A percentile compares a stretch with the other conserved stretches of the same genome.
Evolutionary conservation across 2,329 filamentous ascomycete genomes (phyloP).

Genomic region (Arthrobotrys musiformis): DNA sequence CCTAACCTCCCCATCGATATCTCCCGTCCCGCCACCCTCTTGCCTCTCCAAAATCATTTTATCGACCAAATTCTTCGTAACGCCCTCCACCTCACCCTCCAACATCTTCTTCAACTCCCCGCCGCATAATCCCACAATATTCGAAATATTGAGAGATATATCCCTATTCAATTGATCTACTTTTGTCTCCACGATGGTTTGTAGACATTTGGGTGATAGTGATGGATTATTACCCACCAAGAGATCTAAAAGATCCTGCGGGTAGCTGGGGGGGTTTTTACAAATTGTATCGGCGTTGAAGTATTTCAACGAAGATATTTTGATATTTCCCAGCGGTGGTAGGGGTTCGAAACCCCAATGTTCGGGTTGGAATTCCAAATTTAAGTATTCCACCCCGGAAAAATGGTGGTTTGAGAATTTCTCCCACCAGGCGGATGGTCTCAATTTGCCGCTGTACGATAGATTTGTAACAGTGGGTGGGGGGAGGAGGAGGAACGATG

Average conservation of each 20-base stretch:
- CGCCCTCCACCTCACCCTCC: not conserved
- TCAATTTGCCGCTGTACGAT: not conserved
- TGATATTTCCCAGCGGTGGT: not conserved
- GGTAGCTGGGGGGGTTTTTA: not conserved
- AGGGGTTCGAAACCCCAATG: too few relatives aligned
- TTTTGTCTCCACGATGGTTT: not conserved
- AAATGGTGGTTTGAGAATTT: not conserved
- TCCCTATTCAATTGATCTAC: too few relatives aligned
- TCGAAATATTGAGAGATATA: not conserved
- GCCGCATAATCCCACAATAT: not conserved
- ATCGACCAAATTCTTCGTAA: not conserved
- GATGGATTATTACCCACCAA: not conserved
- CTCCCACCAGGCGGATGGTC: not conserved
- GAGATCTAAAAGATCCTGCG: not conserved
- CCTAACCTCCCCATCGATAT: not conserved
- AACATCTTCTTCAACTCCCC: not conserved
- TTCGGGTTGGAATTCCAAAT: not conserved
- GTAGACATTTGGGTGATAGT: not conserved
- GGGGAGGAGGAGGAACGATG: conserved; percentile 5
- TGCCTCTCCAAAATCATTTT: not conserved
- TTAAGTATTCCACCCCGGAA: not conserved
- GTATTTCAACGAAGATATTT: not conserved
- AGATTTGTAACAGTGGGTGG: not conserved
- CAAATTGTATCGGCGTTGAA: not conserved
- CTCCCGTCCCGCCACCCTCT: not conserved